These are phyloP conservation scores for Fusarium sp. DNA, from an alignment of 2,329 filamentous ascomycete genomes.

Conservation along the genomic window DNA sequence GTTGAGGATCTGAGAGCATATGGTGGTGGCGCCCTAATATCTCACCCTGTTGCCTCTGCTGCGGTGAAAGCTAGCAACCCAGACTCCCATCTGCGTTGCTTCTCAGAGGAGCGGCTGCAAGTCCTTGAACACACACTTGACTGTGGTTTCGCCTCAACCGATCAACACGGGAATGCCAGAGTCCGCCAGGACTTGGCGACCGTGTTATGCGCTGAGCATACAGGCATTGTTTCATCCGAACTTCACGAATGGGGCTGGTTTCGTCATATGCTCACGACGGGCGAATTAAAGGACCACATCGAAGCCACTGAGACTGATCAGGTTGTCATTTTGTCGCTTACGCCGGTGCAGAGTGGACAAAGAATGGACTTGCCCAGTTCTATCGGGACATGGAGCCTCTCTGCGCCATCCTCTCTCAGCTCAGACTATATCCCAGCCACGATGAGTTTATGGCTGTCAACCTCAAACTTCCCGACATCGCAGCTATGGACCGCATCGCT, in stretches of 20 bases:
- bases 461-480: neutral
- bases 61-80: neutral
- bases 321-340: neutral
- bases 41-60: neutral
- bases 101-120: neutral
- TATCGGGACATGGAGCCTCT: neutral
- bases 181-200: neutral
- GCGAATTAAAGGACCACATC: neutral
- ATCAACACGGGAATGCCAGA: neutral
- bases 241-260: neutral
- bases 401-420: neutral
- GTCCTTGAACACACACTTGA: neutral
- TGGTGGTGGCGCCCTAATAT: neutral
- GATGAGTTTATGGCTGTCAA: neutral
- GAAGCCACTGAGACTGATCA: neutral
- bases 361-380: neutral
- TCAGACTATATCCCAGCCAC: neutral
- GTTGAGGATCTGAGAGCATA: neutral
- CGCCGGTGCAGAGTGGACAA: neutral
- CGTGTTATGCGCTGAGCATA: neutral
- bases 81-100: neutral
- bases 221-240: neutral
- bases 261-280: neutral
- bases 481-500: neutral
- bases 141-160: neutral